phyloP scores from a whole-genome alignment of 257 asterid species.

The Parsonsia alboflavescens region DNA sequence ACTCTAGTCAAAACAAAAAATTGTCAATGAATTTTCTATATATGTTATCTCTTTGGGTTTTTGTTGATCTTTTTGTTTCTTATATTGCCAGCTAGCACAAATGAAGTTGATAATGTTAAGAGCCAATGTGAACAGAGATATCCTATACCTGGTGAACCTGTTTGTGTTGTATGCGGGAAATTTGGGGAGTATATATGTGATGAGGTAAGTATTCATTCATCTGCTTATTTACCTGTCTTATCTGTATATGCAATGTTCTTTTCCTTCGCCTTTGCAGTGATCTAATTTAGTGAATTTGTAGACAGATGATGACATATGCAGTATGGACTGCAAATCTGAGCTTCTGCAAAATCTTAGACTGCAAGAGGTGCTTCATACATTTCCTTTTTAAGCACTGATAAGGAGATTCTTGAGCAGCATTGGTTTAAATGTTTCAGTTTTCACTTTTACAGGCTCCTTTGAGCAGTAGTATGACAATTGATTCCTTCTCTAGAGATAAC shows the following conservation, averaged over 20 bases:
- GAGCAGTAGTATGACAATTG: slow-evolving; percentile 25
- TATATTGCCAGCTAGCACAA: slow-evolving; percentile 32
- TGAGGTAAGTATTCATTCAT: slow-evolving; percentile 46
- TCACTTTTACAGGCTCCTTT: slow-evolving; percentile 35
- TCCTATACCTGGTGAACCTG: slow-evolving; percentile 80
- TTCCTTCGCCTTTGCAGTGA: slow-evolving; percentile 9
- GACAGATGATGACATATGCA: slow-evolving; percentile 87
- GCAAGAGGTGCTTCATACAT: slow-evolving; percentile 42
- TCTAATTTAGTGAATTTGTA: slow-evolving; percentile 25
- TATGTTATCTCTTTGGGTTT: background rate
- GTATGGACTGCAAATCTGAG: slow-evolving; percentile 76
- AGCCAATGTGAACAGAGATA: slow-evolving; percentile 59
- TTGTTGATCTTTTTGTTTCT: slow-evolving; percentile 10
- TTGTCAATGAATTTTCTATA: too few relatives aligned
- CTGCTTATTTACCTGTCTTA: background rate
- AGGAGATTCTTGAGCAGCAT: background rate
- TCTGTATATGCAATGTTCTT: slow-evolving; percentile 11
- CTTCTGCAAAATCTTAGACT: slow-evolving; percentile 43
- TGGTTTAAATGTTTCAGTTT: slow-evolving; percentile 7
- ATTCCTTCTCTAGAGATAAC: slow-evolving; percentile 33
- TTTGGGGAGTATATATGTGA: slow-evolving; percentile 88
- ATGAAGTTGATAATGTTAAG: slow-evolving; percentile 45
- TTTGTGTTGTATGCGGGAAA: slow-evolving; percentile 71
- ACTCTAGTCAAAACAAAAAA: too few relatives aligned
- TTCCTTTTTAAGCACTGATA: background rate